These are phyloP conservation scores for Fusarium nisikadoi DNA, from an alignment of 2,329 filamentous ascomycete species.

Conservation along the genomic window DNA sequence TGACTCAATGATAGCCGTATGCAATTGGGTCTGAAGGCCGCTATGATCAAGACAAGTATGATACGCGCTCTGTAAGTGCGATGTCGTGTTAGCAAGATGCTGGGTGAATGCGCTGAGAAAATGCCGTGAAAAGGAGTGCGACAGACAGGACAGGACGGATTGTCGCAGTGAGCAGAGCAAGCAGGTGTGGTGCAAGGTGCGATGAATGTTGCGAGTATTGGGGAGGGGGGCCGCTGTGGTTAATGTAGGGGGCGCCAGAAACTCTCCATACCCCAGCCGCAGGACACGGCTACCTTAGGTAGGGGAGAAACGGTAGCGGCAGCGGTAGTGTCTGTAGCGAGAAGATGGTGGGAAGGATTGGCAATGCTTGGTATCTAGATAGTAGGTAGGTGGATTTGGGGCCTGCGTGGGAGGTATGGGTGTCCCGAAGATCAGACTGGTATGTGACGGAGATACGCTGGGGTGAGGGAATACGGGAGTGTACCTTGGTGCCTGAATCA, in stretches of 20 bases:
- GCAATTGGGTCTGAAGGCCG: slow-evolving; percentile 7
- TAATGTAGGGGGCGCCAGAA: slow-evolving; percentile 41
- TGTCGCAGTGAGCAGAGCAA: slow-evolving; percentile 28
- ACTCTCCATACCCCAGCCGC: slow-evolving; percentile 12
- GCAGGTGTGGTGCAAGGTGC: slow-evolving; percentile 42
- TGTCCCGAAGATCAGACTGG: slow-evolving; percentile 28
- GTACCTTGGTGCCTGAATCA: slow-evolving; percentile 33
- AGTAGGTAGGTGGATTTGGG: slow-evolving; percentile 9
- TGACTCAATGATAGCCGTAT: neutral
- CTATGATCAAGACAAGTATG: slow-evolving; percentile 1
- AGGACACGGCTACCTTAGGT: slow-evolving; percentile 19
- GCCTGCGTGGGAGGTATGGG: slow-evolving; percentile 27
- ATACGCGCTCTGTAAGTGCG: slow-evolving; percentile 9
- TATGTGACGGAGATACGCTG: slow-evolving; percentile 33
- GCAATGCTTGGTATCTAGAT: slow-evolving; percentile 16
- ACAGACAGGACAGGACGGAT: slow-evolving; percentile 33
- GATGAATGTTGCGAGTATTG: slow-evolving; percentile 37
- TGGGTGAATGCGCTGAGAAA: slow-evolving; percentile 21
- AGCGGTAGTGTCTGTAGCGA: slow-evolving; percentile 34
- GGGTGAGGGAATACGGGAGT: slow-evolving; percentile 25
- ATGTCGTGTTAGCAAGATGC: slow-evolving; percentile 24
- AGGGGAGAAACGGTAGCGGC: slow-evolving; percentile 34
- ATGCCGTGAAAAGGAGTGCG: slow-evolving; percentile 35
- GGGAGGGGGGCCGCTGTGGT: slow-evolving; percentile 32
- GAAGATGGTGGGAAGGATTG: slow-evolving; percentile 28